Conservation (phyloP, 2,329 filamentous ascomycete species). For the Exophiala dermatitidis region DNA sequence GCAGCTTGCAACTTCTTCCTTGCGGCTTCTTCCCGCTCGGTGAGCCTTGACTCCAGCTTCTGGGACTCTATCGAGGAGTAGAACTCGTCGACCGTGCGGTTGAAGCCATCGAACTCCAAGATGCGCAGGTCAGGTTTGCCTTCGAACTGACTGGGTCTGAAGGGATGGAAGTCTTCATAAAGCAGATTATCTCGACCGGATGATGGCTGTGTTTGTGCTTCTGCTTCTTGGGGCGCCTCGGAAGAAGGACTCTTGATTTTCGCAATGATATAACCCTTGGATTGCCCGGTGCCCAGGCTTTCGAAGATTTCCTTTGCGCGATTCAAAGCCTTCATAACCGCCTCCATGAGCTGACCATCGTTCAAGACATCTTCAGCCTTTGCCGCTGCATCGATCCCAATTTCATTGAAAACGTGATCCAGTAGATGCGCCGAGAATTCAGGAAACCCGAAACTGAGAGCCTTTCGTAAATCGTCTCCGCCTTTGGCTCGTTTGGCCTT, state of each 20-base stretch:
- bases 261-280: slow-evolving; percentile 81
- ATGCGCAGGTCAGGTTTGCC: slow-evolving; percentile 59
- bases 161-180: slow-evolving; percentile 95
- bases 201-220: slow-evolving; percentile 32
- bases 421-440: slow-evolving; percentile 83
- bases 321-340: slow-evolving; percentile 60
- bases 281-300: slow-evolving; percentile 58
- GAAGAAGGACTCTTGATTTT: slow-evolving; percentile 42
- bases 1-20: slow-evolving; percentile 81
- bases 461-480: slow-evolving; percentile 69
- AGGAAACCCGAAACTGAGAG: slow-evolving; percentile 73
- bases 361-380: slow-evolving; percentile 64
- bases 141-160: slow-evolving; percentile 72
- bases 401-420: slow-evolving; percentile 70
- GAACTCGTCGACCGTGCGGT: slow-evolving; percentile 90
- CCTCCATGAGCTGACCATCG: slow-evolving; percentile 56
- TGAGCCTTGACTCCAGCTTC: slow-evolving; percentile 74
- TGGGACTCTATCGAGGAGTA: slow-evolving; percentile 95
- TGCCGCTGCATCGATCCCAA: slow-evolving; percentile 60
- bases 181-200: slow-evolving; percentile 45
- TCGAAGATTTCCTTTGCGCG: slow-evolving; percentile 64
- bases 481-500: slow-evolving; percentile 69
- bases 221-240: slow-evolving; percentile 30
- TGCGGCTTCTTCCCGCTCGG: slow-evolving; percentile 73
- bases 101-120: slow-evolving; percentile 75